Evolutionary conservation across 257 asterid species (phyloP).

Genomic region (Avicennia marina): DNA sequence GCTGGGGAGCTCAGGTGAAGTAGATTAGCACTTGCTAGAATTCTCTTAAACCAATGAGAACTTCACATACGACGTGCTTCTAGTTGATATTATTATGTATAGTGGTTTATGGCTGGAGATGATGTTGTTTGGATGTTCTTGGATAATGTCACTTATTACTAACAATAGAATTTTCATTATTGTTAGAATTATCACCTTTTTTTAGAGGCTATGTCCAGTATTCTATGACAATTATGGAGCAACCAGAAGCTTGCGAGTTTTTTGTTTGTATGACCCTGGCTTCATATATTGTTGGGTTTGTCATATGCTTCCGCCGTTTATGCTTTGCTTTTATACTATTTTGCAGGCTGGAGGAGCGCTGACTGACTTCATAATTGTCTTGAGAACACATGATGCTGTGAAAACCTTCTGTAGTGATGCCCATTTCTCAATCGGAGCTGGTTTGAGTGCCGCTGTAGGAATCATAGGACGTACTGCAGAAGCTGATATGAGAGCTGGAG

Average conservation of each 20-base stretch:
- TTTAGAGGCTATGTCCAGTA: no score
- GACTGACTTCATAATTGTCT: conserved; percentile 76
- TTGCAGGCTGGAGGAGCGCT: conserved; percentile 97
- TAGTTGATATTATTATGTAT: neutral
- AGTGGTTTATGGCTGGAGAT: no score
- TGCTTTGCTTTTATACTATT: conserved; percentile 2
- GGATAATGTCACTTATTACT: no score
- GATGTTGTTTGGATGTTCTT: no score
- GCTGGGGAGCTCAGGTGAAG: conserved; percentile 99
- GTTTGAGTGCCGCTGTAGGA: conserved; percentile 85
- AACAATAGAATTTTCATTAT: no score
- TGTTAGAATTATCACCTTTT: no score
- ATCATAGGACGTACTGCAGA: conserved; percentile 89
- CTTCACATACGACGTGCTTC: neutral
- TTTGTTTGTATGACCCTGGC: neutral
- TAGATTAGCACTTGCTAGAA: conserved; percentile 6
- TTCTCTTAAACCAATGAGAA: neutral
- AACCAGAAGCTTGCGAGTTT: no score
- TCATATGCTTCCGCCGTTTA: neutral
- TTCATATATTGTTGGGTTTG: neutral
- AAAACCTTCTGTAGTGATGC: conserved; percentile 68
- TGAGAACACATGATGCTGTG: conserved; percentile 79
- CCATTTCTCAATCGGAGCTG: conserved; percentile 90
- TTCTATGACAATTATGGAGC: no score
- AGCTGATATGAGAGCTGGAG: conserved; percentile 86